phyloP scores from a whole-genome alignment of 139 green algal species.

The Ulvella scutata region DNA sequence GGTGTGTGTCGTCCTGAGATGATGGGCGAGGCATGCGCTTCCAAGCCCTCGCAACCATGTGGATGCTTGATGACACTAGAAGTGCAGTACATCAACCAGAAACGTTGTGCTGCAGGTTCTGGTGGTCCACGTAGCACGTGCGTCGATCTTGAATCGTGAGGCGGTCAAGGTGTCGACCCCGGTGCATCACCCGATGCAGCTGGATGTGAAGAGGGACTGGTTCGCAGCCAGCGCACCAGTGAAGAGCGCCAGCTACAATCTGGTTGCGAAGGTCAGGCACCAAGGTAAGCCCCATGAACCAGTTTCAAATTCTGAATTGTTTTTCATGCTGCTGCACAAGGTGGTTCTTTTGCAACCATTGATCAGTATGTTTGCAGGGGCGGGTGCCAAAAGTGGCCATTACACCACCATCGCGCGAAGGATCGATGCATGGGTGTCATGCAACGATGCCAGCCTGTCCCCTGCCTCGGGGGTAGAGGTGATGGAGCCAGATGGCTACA shows the following conservation, averaged over 20 bases:
- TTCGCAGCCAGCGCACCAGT: not conserved
- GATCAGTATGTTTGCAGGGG: not conserved
- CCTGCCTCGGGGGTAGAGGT: not conserved
- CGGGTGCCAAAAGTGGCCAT: not conserved
- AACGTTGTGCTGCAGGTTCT: not conserved
- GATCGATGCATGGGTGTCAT: not conserved
- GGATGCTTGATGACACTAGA: no score
- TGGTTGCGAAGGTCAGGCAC: not conserved
- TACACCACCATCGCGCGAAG: not conserved
- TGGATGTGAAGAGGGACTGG: not conserved
- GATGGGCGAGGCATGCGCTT: not conserved
- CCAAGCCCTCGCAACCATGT: not conserved
- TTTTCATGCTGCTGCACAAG: not conserved
- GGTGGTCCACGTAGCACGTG: not conserved
- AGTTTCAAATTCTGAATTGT: not conserved
- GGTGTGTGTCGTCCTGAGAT: not conserved
- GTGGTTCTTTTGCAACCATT: not conserved
- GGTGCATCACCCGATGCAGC: not conserved
- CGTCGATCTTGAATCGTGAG: not conserved
- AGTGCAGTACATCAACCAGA: not conserved
- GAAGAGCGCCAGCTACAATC: not conserved
- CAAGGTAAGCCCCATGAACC: not conserved
- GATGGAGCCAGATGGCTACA: not conserved
- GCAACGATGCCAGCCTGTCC: not conserved
- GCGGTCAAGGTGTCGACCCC: not conserved